Conservation (phyloP, 345 rosid species). For the Limnanthes douglasii region DNA sequence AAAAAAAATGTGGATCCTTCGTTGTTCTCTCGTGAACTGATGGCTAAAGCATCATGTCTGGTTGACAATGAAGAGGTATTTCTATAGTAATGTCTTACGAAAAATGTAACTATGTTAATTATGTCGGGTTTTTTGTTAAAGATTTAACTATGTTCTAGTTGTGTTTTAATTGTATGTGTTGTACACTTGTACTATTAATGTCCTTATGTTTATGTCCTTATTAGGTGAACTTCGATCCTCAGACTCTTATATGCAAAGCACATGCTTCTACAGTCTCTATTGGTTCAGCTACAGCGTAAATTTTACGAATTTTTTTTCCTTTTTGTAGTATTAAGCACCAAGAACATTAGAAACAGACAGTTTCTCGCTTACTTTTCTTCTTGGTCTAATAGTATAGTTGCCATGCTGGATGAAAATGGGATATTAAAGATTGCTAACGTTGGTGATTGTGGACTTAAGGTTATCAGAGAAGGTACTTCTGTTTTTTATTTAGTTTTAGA, state of each 20-base stretch:
- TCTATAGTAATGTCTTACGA: slow-evolving; percentile 1
- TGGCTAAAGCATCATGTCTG: slow-evolving; percentile 44
- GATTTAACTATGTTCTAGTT: not conserved
- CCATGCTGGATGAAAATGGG: slow-evolving; percentile 63
- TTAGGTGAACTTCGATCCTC: slow-evolving; percentile 71
- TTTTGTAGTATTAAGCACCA: slow-evolving; percentile 3
- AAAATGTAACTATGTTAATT: not conserved
- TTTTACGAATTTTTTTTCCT: slow-evolving; percentile 2
- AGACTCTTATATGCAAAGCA: slow-evolving; percentile 62
- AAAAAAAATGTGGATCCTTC: slow-evolving; percentile 85
- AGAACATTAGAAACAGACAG: not conserved
- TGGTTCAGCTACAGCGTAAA: slow-evolving; percentile 87
- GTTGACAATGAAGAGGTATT: slow-evolving; percentile 46
- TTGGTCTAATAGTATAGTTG: slow-evolving; percentile 36
- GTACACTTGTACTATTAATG: no score
- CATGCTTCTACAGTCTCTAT: slow-evolving; percentile 56
- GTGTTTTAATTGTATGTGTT: not conserved
- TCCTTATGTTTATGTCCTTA: no score
- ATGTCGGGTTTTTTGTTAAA: not conserved
- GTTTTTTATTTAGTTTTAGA: no score
- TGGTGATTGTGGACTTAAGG: slow-evolving; percentile 59
- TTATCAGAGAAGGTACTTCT: slow-evolving; percentile 31
- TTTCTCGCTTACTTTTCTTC: slow-evolving; percentile 1
- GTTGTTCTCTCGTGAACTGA: slow-evolving; percentile 57
- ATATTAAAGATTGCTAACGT: slow-evolving; percentile 54